A percentile compares a stretch with the other conserved stretches of the same genome.
These are phyloP conservation scores for Nicotiana undulata DNA, from an alignment of 257 asterid genomes.

Conservation along the genomic window DNA sequence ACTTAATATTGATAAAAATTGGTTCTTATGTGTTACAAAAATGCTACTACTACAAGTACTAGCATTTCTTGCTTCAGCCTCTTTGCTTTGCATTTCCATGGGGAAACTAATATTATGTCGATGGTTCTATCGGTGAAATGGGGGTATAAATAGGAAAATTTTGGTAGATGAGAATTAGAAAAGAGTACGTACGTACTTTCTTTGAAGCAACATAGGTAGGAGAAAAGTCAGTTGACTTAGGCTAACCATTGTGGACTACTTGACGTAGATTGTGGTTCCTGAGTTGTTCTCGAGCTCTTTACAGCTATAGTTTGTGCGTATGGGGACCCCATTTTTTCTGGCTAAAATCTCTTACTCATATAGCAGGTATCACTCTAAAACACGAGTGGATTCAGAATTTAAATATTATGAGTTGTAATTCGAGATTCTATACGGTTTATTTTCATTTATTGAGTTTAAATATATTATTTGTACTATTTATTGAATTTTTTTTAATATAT, in stretches of 20 bases:
- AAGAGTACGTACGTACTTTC: not conserved
- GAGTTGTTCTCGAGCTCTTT: constrained; percentile 2
- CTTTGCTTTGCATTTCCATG: not conserved
- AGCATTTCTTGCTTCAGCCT: not conserved
- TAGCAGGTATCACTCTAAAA: not conserved
- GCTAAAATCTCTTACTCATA: not conserved
- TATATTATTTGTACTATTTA: no score
- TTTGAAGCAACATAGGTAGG: not conserved
- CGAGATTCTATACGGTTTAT: no score
- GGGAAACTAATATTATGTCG: no score
- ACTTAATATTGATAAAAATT: constrained; percentile 9
- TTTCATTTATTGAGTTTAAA: no score
- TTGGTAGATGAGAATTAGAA: no score
- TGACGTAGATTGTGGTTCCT: not conserved
- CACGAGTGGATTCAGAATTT: no score
- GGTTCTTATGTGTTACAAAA: not conserved
- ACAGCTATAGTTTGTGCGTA: not conserved
- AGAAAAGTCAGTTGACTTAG: not conserved
- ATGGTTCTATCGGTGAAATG: not conserved
- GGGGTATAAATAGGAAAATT: not conserved
- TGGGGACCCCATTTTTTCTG: not conserved
- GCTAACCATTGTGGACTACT: constrained; percentile 5
- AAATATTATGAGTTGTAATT: no score
- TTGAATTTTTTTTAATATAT: no score
- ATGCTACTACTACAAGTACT: not conserved